Percentiles rank a stretch among this genome's conserved stretches.
phyloP scores from a whole-genome alignment of 2,329 filamentous ascomycete genomes.

The Penicillium psychrosexuale region DNA sequence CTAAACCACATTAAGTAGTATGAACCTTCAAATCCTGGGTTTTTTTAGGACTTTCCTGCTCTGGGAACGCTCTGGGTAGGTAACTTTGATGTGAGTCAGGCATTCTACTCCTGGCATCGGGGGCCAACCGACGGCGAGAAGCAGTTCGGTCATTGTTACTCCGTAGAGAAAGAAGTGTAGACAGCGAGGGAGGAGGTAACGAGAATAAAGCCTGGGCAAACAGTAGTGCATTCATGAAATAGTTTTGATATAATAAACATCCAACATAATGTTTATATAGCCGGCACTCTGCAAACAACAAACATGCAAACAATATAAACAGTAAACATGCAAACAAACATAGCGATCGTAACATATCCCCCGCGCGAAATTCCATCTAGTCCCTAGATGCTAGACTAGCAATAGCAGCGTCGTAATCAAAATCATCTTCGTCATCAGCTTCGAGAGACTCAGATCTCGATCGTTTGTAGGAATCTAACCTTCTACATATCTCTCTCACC shows the following conservation, averaged over 20 bases:
- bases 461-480: too few species aligned
- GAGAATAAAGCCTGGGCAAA: not conserved
- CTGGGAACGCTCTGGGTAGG: not conserved
- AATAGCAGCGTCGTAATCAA: too few species aligned
- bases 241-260: conserved; percentile 4
- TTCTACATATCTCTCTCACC: too few species aligned
- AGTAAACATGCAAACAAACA: too few species aligned
- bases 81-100: not conserved
- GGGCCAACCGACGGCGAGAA: not conserved
- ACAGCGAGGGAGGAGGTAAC: not conserved
- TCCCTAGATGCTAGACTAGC: too few species aligned
- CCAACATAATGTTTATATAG: not conserved
- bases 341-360: too few species aligned
- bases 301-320: too few species aligned
- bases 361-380: too few species aligned
- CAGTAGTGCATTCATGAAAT: not conserved
- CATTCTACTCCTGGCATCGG: not conserved
- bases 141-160: too few species aligned
- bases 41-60: not conserved
- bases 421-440: too few species aligned
- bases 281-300: too few species aligned
- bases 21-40: not conserved
- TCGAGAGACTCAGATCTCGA: too few species aligned
- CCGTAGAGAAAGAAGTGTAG: not conserved
- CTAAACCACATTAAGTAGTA: not conserved